Percentiles rank a stretch among this genome's conserved stretches.
Evolutionary conservation across 2,329 filamentous ascomycete genomes (phyloP).

Genomic region (Pseudocercospora eumusae): DNA sequence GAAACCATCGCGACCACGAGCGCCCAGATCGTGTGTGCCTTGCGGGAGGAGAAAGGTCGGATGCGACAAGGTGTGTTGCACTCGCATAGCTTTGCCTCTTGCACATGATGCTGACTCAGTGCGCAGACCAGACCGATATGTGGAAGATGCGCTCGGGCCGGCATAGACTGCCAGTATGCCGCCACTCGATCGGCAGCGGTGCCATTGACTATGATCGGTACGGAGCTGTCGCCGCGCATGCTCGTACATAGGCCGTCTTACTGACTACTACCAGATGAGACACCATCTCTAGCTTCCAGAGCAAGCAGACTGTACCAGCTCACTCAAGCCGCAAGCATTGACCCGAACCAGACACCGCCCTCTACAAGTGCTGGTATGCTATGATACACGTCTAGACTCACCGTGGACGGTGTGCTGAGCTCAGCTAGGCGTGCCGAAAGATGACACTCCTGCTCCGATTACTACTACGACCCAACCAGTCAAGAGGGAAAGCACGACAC

Average conservation of each 20-base stretch:
- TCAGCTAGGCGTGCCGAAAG: not conserved
- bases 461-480: constrained; percentile 12
- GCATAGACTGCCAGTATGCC: constrained; percentile 25
- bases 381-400: not conserved
- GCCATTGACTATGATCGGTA: constrained; percentile 24
- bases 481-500: constrained; percentile 20
- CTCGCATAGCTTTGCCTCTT: not conserved
- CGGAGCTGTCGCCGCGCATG: not conserved
- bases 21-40: constrained; percentile 26
- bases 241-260: not conserved
- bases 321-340: constrained; percentile 18
- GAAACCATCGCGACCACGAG: constrained; percentile 25
- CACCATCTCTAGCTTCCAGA: constrained; percentile 24
- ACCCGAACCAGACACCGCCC: not conserved
- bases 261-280: constrained; percentile 24
- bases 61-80: constrained; percentile 22
- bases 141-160: constrained; percentile 27
- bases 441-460: not conserved
- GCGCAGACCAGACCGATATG: constrained; percentile 24
- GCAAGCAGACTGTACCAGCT: constrained; percentile 27
- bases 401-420: not conserved
- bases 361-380: constrained; percentile 1
- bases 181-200: constrained; percentile 18
- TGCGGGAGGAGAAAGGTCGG: constrained; percentile 29
- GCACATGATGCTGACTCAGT: constrained; percentile 3